These are phyloP conservation scores for Dioszegia crocea DNA, from an alignment of 768 basidiomycete genomes.

Conservation along the genomic window DNA sequence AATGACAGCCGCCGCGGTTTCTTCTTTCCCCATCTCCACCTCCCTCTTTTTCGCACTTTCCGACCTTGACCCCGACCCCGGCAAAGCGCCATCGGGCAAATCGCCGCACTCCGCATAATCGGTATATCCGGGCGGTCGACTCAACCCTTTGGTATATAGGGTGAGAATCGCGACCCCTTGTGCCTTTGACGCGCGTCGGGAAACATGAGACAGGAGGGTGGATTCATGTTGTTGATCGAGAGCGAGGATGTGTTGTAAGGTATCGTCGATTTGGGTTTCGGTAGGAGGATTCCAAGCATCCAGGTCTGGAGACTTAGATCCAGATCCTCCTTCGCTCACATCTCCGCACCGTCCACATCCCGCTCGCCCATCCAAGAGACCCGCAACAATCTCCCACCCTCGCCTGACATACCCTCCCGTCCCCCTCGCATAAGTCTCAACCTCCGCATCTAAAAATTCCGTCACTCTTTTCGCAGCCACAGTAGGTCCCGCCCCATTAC, in stretches of 20 bases:
- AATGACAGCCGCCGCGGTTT: conserved; percentile 52
- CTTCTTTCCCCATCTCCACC: conserved; percentile 32
- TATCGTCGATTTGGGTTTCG: not conserved
- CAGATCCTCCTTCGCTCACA: not conserved
- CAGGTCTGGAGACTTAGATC: no score
- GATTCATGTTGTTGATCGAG: conserved; percentile 76
- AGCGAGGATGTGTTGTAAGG: conserved; percentile 50
- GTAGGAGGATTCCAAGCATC: no score
- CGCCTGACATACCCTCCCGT: conserved; percentile 76
- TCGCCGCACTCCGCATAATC: conserved; percentile 10
- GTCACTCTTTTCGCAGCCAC: conserved; percentile 7
- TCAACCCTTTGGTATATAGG: conserved; percentile 76
- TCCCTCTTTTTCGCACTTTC: conserved; percentile 28
- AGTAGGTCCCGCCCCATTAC: not conserved
- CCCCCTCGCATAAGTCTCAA: conserved; percentile 67
- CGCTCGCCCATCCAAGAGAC: not conserved
- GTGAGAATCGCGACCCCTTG: conserved; percentile 92
- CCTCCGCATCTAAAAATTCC: conserved; percentile 29
- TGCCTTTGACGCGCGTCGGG: conserved; percentile 76
- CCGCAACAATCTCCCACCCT: conserved; percentile 49
- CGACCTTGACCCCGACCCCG: no score
- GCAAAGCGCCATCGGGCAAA: no score
- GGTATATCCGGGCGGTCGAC: conserved; percentile 53
- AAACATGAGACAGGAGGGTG: conserved; percentile 85
- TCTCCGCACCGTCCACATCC: not conserved